Conservation (phyloP, 192 early-diverging fungal species). For the Backusella parvicylindrica region DNA sequence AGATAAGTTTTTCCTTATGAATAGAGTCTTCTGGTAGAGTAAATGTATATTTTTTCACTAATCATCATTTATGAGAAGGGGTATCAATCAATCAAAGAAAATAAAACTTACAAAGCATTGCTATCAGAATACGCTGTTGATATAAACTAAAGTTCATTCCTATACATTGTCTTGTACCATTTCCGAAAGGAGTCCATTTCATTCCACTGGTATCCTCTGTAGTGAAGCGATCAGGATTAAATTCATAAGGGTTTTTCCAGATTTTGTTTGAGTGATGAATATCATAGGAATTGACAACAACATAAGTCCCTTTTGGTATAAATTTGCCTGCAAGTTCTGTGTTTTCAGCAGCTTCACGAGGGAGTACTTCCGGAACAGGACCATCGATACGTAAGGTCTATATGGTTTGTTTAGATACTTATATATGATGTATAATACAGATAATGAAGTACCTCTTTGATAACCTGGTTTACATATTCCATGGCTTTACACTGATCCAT, state of each 20-base stretch:
- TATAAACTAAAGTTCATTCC: slow-evolving; percentile 62
- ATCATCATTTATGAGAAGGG: neutral
- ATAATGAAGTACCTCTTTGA: slow-evolving; percentile 37
- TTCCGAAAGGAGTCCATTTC: slow-evolving; percentile 57
- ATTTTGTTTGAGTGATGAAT: slow-evolving; percentile 7
- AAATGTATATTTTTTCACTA: slow-evolving; percentile 23
- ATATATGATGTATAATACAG: neutral
- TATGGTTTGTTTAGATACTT: neutral
- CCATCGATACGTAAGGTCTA: neutral
- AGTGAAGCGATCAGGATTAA: slow-evolving; percentile 50
- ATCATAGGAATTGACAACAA: slow-evolving; percentile 7
- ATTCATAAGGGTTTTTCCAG: slow-evolving; percentile 44
- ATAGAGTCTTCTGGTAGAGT: slow-evolving; percentile 15
- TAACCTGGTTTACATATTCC: slow-evolving; percentile 45
- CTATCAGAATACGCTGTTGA: slow-evolving; percentile 53
- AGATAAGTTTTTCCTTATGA: neutral
- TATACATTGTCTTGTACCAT: slow-evolving; percentile 56
- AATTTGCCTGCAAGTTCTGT: slow-evolving; percentile 6
- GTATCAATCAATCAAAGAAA: too few relatives aligned
- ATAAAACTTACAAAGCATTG: slow-evolving; percentile 45
- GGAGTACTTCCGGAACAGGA: neutral
- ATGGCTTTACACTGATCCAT: slow-evolving; percentile 50
- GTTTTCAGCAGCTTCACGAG: slow-evolving; percentile 13
- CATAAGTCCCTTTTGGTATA: slow-evolving; percentile 26
- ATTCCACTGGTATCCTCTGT: neutral